Conservation (phyloP, 2,329 filamentous ascomycete species). For the Trichoderma brevicompactum region DNA sequence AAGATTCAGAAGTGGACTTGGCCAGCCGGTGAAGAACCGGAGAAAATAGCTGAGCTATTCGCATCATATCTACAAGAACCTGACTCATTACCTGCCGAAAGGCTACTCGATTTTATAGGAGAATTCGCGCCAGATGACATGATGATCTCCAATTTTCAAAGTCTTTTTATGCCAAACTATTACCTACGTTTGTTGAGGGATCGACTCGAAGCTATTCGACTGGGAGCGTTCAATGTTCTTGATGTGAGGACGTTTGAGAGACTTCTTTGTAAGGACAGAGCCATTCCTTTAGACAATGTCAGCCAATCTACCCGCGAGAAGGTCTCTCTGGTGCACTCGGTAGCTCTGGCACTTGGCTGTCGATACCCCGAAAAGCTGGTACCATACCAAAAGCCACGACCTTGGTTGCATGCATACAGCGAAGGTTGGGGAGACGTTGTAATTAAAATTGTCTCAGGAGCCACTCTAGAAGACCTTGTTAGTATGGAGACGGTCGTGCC, state of each 20-base stretch:
- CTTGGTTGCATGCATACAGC: not conserved
- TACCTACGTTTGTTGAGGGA: slow-evolving; percentile 21
- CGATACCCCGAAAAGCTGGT: slow-evolving; percentile 31
- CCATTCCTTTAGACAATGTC: slow-evolving; percentile 25
- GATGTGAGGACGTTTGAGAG: fast-evolving
- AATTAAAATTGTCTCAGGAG: not conserved
- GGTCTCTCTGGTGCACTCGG: slow-evolving; percentile 36
- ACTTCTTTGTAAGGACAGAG: slow-evolving; percentile 27
- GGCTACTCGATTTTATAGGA: slow-evolving; percentile 30
- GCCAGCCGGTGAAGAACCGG: not conserved
- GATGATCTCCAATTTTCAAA: slow-evolving; percentile 21
- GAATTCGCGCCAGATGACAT: slow-evolving; percentile 26
- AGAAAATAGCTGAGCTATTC: slow-evolving; percentile 32
- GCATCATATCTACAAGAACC: slow-evolving; percentile 31
- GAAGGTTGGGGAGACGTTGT: slow-evolving; percentile 30
- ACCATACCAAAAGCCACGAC: not conserved
- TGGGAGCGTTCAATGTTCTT: slow-evolving; percentile 31
- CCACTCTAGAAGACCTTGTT: slow-evolving; percentile 24
- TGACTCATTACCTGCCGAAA: slow-evolving; percentile 28
- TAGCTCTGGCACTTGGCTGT: slow-evolving; percentile 33
- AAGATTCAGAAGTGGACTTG: not conserved
- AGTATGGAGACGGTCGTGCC: slow-evolving; percentile 32
- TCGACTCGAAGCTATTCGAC: slow-evolving; percentile 35
- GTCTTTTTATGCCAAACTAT: slow-evolving; percentile 33
- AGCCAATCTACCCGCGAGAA: slow-evolving; percentile 27